phyloP scores from a whole-genome alignment of 164 flowering plant species.

The Piper longum region DNA sequence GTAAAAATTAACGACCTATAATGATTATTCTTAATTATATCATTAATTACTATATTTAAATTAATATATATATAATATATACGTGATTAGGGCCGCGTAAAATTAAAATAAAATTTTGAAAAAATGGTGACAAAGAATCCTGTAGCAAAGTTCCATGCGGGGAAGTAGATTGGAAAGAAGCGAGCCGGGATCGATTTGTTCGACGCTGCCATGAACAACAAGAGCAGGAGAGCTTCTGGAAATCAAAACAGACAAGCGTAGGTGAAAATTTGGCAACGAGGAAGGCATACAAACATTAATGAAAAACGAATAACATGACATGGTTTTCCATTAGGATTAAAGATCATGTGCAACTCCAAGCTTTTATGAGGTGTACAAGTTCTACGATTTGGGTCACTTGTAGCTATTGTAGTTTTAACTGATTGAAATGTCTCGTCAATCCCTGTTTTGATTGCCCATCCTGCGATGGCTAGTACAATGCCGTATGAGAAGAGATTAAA shows the following conservation, averaged over 20 bases:
- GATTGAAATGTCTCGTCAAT: slow-evolving; percentile 35
- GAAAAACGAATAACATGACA: neutral
- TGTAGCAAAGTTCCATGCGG: slow-evolving; percentile 77
- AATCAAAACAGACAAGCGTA: too few relatives aligned
- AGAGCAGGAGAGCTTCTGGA: neutral
- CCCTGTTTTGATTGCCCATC: slow-evolving; percentile 69
- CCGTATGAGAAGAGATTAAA: slow-evolving; percentile 46
- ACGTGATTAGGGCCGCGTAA: too few relatives aligned
- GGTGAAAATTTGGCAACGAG: neutral
- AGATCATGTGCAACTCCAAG: too few relatives aligned
- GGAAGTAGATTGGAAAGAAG: slow-evolving; percentile 66
- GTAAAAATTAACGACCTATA: too few relatives aligned
- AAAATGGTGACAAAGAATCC: slow-evolving; percentile 39
- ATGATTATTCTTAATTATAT: too few relatives aligned
- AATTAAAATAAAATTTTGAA: too few relatives aligned
- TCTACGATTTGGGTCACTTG: too few relatives aligned
- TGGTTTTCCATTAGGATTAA: neutral
- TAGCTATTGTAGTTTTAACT: slow-evolving; percentile 23
- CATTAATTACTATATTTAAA: too few relatives aligned
- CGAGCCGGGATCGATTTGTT: slow-evolving; percentile 32
- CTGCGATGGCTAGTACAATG: slow-evolving; percentile 36
- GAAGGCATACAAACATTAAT: neutral
- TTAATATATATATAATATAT: too few relatives aligned
- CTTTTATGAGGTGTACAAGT: neutral
- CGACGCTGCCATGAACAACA: slow-evolving; percentile 31